Base-by-base conservation (phyloP, 306 rosid genomes). In the Elaeagnus macrophylla region DNA sequence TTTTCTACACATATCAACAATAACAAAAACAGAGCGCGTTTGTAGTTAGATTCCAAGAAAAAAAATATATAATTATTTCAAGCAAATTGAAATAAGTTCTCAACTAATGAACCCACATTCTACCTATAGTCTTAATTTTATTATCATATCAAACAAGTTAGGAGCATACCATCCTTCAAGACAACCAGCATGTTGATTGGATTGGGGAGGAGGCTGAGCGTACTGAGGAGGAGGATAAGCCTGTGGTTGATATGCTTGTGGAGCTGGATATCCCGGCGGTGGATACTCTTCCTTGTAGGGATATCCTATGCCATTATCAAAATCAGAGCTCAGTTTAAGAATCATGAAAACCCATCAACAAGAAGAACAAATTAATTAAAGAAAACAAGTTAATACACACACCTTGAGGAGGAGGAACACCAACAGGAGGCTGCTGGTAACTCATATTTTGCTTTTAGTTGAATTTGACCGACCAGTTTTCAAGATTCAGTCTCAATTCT, bases 381-480 rank as follows among this genome's bases (percentile, higher is more conserved):
- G n/a, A 8, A 0, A 6, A n/a, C n/a, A 35, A 12, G 8, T 18
- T 16, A 36, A 12, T n/a, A 4, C 7, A 1, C 9, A 0, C 32
- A 84, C 97, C 97, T 71, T 88, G 97, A 0, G 82, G 71, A 12
- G 97, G 97, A 56, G 95, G 97, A 55, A 74, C 95, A 3, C 95
- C 97, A 3, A 88, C 80, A 0, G 95, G 97, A 3, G 95, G 95
- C 53, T 75, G 95, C 41, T 85, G 87, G 71, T 89, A 79, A 63
- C 95, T 89, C 97, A 89, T 89, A 35, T 39, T 52, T 15, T 42
- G 9, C 6, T 47, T 3, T 15, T 8, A 1, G n/a, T n/a, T 38
- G 8, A 9, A 6, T 8, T 6, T 13, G n/a, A 10, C 17, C 19
- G n/a, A n/a, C n/a, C n/a, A n/a, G 10, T 7, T 62, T 62, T 52